Base-by-base conservation (phyloP, 345 rosid species). In the Sonneratia caseolaris region DNA sequence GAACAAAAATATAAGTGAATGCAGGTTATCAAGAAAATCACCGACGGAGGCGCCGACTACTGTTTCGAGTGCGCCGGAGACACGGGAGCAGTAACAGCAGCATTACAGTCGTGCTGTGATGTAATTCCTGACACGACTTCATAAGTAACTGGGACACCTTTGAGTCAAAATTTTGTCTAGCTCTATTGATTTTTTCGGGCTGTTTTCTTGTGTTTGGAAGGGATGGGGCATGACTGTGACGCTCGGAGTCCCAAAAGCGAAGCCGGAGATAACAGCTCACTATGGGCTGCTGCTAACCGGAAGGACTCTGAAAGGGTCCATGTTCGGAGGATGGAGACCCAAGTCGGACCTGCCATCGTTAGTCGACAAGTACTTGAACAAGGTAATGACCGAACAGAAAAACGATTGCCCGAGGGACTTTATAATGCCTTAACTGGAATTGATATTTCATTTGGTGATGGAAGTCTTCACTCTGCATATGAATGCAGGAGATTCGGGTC, bases 161-260 rank as follows among this genome's bases (percentile, higher is more conserved):
- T 48, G 13, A 10, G 68, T 32, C 36, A 73, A 66, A 45, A 48
- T 18, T 68, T 49, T 59, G 45, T 64, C 68, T 72, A 21, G 67
- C 57, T 32, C 32, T 27, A 37, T 8, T 64, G 2, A 32, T 4
- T 64, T 37, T 13, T 18, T 66, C 43, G 3, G 4, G 16, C 37
- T 66, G 24, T 37, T 43, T 37, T 37, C 48, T 61, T 74, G 1
- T 61, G 6, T 27, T 67, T 67, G 16, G 51, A 72, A 91, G 97
- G 98, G 98, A 77, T 94, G 97, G 96, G 98, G 98, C 10, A 47
- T 87, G 79, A 81, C 98, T 0, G 85, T 94, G 72, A 91, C 96
- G 45, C 92, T 91, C 47, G 98, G 98, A 69, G 98, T 91, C 68
- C 97, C 97, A 0, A 91, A 90, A 83, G 79, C 37, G 71, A 94